These are phyloP conservation scores for Cryptosporidium sp. DNA, from an alignment of 169 alveolate species.

Conservation along the genomic window DNA sequence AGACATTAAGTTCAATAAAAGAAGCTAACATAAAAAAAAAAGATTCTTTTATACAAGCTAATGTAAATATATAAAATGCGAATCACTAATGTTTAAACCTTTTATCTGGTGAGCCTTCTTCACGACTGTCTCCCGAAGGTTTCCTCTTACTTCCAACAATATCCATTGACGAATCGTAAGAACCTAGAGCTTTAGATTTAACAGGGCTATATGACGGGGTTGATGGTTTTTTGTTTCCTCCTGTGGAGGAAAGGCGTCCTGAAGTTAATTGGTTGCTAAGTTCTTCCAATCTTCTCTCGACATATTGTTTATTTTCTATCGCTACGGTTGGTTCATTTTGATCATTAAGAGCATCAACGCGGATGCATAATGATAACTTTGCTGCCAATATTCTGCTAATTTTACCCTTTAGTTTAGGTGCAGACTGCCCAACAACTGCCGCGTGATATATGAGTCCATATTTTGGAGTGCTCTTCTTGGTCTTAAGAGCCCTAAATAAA, in stretches of 20 bases:
- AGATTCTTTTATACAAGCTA: neutral
- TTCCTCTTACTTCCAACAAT: slow-evolving; percentile 42
- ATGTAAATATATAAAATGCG: neutral
- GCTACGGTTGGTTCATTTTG: slow-evolving; percentile 94
- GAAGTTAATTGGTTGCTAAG: slow-evolving; percentile 82
- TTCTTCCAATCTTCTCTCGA: slow-evolving; percentile 91
- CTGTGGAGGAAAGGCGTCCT: slow-evolving; percentile 73
- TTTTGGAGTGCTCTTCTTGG: slow-evolving; percentile 99
- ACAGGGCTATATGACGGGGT: slow-evolving; percentile 71
- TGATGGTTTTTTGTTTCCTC: slow-evolving; percentile 51
- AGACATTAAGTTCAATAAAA: neutral
- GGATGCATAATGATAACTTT: slow-evolving; percentile 97
- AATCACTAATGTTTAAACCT: slow-evolving; percentile 10
- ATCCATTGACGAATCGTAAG: slow-evolving; percentile 58
- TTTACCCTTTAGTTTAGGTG: slow-evolving; percentile 97
- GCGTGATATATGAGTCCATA: slow-evolving; percentile 99
- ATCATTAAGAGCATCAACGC: slow-evolving; percentile 98
- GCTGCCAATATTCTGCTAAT: slow-evolving; percentile 98
- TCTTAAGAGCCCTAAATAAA: slow-evolving; percentile 98
- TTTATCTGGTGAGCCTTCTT: slow-evolving; percentile 43
- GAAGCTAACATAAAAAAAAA: neutral
- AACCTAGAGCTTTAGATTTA: slow-evolving; percentile 60
- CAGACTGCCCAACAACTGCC: slow-evolving; percentile 97
- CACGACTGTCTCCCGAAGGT: slow-evolving; percentile 4
- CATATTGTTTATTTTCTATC: slow-evolving; percentile 88